Evolutionary conservation across 345 rosid species (phyloP).

Genomic region (Pistacia atlantica): DNA sequence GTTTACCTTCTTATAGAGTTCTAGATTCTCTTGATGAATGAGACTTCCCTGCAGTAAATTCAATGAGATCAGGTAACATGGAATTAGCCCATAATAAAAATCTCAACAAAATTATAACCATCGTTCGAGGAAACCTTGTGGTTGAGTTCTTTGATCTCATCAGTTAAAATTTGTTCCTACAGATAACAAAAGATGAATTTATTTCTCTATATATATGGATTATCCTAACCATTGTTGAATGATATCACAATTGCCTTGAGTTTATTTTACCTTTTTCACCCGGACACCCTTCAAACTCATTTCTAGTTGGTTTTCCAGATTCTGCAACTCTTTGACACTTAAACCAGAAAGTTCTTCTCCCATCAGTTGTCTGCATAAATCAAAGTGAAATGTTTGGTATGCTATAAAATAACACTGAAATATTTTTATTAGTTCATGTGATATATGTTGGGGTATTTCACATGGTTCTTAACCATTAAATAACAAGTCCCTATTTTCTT

Average conservation of each 20-base stretch:
- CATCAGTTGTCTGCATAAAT: slow-evolving; percentile 61
- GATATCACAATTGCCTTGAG: background rate
- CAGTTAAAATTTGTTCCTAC: slow-evolving; percentile 61
- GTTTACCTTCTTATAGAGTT: slow-evolving; percentile 50
- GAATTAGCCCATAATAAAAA: background rate
- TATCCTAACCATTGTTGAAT: background rate
- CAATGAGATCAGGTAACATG: slow-evolving; percentile 6
- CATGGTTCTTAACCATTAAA: background rate
- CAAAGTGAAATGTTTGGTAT: background rate
- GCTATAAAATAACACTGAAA: slow-evolving; percentile 7
- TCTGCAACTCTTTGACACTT: slow-evolving; percentile 55
- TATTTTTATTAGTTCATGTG: background rate
- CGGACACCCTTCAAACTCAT: slow-evolving; percentile 66
- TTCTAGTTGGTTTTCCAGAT: slow-evolving; percentile 72
- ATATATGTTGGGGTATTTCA: background rate
- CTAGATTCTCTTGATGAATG: slow-evolving; percentile 59
- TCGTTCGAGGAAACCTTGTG: slow-evolving; percentile 45
- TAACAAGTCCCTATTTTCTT: background rate
- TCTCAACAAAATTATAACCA: slow-evolving; percentile 4
- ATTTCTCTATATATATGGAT: background rate
- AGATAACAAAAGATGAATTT: background rate
- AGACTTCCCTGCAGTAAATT: slow-evolving; percentile 51
- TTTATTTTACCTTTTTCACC: slow-evolving; percentile 52
- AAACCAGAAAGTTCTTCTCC: slow-evolving; percentile 84
- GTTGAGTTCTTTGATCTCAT: slow-evolving; percentile 63